These are phyloP conservation scores for Colletotrichum euphorbiae DNA, from an alignment of 2,329 filamentous ascomycete genomes.

Conservation along the genomic window DNA sequence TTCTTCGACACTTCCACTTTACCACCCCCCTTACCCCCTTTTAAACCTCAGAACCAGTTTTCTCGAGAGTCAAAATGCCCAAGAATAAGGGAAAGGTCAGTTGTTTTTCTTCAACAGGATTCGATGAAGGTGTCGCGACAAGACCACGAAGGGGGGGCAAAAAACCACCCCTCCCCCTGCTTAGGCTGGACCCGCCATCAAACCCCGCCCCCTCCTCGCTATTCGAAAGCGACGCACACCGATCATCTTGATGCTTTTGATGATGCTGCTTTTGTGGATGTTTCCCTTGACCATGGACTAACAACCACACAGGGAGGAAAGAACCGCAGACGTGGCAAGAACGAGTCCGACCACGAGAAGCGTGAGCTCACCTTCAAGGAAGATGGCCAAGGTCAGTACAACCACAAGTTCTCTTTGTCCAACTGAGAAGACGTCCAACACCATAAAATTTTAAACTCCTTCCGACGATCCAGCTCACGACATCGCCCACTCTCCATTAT, in stretches of 20 bases:
- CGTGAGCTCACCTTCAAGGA: constrained; percentile 99
- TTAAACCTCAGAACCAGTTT: constrained; percentile 42
- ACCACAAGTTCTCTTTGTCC: background rate
- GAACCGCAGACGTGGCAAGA: constrained; percentile 98
- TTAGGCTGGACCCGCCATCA: constrained; percentile 36
- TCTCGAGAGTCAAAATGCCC: constrained; percentile 73
- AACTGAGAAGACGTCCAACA: background rate
- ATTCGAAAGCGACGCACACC: constrained; percentile 28
- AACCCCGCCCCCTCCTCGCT: constrained; percentile 40
- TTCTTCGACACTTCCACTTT: constrained; percentile 27
- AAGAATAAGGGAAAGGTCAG: constrained; percentile 99
- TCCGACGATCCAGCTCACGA: background rate
- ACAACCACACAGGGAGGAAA: constrained; percentile 82
- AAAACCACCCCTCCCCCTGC: constrained; percentile 35
- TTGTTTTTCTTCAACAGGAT: constrained; percentile 32
- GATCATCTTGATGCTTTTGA: constrained; percentile 16
- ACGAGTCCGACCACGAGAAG: constrained; percentile 99
- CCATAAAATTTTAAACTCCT: background rate
- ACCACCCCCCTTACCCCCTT: constrained; percentile 18
- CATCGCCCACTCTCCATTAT: background rate
- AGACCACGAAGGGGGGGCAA: background rate
- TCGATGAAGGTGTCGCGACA: background rate
- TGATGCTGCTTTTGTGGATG: constrained; percentile 2
- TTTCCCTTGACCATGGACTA: constrained; percentile 1
- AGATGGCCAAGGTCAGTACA: constrained; percentile 81